Base-by-base conservation (phyloP, 2,329 filamentous ascomycete species). In the Graphilbum fragrans region DNA sequence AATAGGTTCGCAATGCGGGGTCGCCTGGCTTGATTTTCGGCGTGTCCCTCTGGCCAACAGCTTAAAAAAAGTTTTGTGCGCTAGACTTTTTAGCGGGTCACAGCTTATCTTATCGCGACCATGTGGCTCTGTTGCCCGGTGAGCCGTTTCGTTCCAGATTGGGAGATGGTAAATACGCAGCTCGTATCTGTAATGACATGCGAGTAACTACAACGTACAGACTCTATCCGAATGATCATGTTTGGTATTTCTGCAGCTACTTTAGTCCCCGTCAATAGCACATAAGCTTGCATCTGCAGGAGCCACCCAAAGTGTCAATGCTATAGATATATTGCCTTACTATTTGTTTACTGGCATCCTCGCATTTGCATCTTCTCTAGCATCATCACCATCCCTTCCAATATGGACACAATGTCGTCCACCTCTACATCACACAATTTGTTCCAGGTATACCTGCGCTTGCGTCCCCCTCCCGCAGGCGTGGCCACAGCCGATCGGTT, bases 401-500 rank as follows among this genome's bases (percentile, higher is more conserved):
- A 8, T 29, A 21, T 19, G 14, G 23, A 20, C 25, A 68, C 67
- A n/a, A n/a, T n/a, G n/a, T n/a, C n/a, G 65, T 34, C 46, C 18
- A 39, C 48, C 14, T 47, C 52, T n/a, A 63, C 50, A 55, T 49
- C 54, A 22, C 53, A 56, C 45, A 76, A 74, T 47, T 75, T 95
- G 31, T 96, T 96, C 58, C 82, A 95, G 62, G 90, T 96, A 43
- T 95, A 85, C 56, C 72, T 96, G 33, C 84, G 90, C 38, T 67
- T 96, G 38, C 80, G 83, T 16, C 83, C 83, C n/a, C 72, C 80
- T 4, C 65, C 65, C 43, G 55, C 66, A 53, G 59, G 62, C 36
- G 55, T 61, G 17, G 43, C 62, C 35, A 52, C 58, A 46, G 55
- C 66, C 0, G 81, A 87, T 45, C 79, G 84, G 39, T 94, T 92